These are phyloP conservation scores for Nannochloris sp. DNA, from an alignment of 139 green algal genomes.

Conservation along the genomic window DNA sequence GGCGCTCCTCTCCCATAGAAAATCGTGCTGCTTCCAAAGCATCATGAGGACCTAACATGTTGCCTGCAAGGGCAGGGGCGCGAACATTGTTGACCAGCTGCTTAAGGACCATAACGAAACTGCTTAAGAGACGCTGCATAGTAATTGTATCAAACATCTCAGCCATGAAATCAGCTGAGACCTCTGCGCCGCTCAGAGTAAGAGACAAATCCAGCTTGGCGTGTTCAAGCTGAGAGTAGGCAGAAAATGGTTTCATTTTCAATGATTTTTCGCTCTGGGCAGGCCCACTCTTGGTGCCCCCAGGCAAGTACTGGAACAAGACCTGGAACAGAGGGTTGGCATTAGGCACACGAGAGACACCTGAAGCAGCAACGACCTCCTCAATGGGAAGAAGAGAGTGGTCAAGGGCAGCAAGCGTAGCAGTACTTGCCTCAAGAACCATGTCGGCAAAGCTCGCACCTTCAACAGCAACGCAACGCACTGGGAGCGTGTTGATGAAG, in stretches of 20 bases:
- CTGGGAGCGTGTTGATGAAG: slow-evolving; percentile 5
- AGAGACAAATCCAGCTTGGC: neutral
- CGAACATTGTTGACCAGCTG: too few species aligned
- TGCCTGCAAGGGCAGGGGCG: too few species aligned
- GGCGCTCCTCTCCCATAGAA: neutral
- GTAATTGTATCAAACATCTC: neutral
- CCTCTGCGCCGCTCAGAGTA: neutral
- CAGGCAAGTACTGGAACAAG: too few species aligned
- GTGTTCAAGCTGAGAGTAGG: too few species aligned
- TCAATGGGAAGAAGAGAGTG: neutral
- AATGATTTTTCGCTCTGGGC: too few species aligned
- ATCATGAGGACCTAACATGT: too few species aligned
- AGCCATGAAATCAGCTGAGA: neutral
- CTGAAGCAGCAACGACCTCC: neutral
- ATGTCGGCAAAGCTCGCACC: neutral
- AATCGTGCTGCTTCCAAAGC: too few species aligned
- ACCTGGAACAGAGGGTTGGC: slow-evolving; percentile 13
- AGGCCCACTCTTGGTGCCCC: too few species aligned
- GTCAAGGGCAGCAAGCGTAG: neutral
- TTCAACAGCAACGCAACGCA: neutral
- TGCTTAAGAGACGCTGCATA: neutral
- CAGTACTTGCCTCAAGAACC: neutral
- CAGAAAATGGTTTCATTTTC: too few species aligned
- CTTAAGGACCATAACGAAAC: neutral
- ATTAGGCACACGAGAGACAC: neutral